Percentiles rank a stretch among this genome's conserved stretches.
Conservation (phyloP, 441 rosid genomes). For the Corymbia citriodora region DNA sequence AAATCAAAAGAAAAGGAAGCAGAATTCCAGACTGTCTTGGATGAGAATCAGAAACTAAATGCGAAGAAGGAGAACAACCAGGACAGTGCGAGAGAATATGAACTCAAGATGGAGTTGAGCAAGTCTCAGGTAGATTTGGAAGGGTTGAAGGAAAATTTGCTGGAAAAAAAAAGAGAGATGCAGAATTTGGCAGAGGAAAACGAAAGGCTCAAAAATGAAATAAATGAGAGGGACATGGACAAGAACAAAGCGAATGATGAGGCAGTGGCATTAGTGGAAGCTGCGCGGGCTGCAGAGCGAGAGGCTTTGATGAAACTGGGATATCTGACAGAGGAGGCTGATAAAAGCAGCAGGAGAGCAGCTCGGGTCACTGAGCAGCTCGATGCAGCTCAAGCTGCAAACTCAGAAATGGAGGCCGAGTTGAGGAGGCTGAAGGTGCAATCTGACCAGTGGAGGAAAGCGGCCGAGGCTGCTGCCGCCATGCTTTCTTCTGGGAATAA, state of each 20-base stretch:
- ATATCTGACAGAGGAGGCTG: slow-evolving; percentile 61
- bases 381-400: slow-evolving; percentile 69
- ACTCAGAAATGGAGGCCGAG: slow-evolving; percentile 75
- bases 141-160: slow-evolving; percentile 44
- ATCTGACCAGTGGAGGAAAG: slow-evolving; percentile 97
- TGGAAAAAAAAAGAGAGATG: slow-evolving; percentile 50
- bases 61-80: slow-evolving; percentile 24
- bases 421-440: slow-evolving; percentile 88
- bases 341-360: slow-evolving; percentile 57
- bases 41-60: slow-evolving; percentile 36
- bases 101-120: slow-evolving; percentile 34
- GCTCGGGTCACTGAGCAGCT: slow-evolving; percentile 62
- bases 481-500: slow-evolving; percentile 75
- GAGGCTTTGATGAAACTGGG: slow-evolving; percentile 64
- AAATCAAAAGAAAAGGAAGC: slow-evolving; percentile 48
- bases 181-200: slow-evolving; percentile 40
- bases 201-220: slow-evolving; percentile 45
- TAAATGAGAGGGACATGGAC: slow-evolving; percentile 42
- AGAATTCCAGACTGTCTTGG: slow-evolving; percentile 29
- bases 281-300: slow-evolving; percentile 46
- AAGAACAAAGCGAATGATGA: slow-evolving; percentile 31
- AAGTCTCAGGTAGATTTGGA: slow-evolving; percentile 46
- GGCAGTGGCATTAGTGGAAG: slow-evolving; percentile 31
- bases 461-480: slow-evolving; percentile 93
- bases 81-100: slow-evolving; percentile 29